Percentiles rank a stretch among this genome's conserved stretches.
phyloP scores from a whole-genome alignment of 768 basidiomycete species.

The Hypholoma fasciculare region DNA sequence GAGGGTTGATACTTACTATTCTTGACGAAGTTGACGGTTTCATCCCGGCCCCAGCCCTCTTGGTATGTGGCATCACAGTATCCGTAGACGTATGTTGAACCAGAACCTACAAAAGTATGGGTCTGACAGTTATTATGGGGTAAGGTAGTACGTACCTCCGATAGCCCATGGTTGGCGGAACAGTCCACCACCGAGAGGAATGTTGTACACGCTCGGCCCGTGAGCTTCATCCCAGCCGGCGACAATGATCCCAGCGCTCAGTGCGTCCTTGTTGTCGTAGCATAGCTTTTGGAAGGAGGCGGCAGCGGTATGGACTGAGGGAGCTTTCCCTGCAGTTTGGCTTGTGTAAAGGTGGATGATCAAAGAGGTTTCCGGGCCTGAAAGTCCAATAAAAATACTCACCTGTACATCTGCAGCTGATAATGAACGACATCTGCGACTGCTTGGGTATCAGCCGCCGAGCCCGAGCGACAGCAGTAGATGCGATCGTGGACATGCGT shows the following conservation, averaged over 20 bases:
- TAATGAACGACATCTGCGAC: slow-evolving; percentile 91
- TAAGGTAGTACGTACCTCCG: slow-evolving; percentile 60
- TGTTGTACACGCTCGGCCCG: slow-evolving; percentile 94
- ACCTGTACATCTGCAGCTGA: slow-evolving; percentile 76
- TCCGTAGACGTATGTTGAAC: slow-evolving; percentile 97
- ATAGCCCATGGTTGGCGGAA: slow-evolving; percentile 99
- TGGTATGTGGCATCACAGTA: slow-evolving; percentile 98
- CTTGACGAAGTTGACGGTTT: slow-evolving; percentile 92
- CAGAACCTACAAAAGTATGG: slow-evolving; percentile 61
- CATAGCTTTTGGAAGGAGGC: slow-evolving; percentile 83
- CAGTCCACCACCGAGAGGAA: slow-evolving; percentile 93
- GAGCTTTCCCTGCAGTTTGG: slow-evolving; percentile 62
- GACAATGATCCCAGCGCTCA: slow-evolving; percentile 95
- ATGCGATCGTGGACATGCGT: slow-evolving; percentile 96
- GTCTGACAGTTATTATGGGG: neutral
- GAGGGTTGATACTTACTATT: slow-evolving; percentile 70
- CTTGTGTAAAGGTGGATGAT: slow-evolving; percentile 10
- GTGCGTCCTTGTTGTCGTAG: slow-evolving; percentile 89
- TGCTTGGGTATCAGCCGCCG: slow-evolving; percentile 97
- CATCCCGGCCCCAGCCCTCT: slow-evolving; percentile 87
- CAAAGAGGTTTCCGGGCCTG: neutral
- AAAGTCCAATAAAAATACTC: slow-evolving; percentile 3
- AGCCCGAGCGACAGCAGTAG: slow-evolving; percentile 98
- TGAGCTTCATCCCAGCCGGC: slow-evolving; percentile 94
- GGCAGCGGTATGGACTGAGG: slow-evolving; percentile 82